Conservation (phyloP, 768 basidiomycete genomes). For the Tylopilus balloui region DNA sequence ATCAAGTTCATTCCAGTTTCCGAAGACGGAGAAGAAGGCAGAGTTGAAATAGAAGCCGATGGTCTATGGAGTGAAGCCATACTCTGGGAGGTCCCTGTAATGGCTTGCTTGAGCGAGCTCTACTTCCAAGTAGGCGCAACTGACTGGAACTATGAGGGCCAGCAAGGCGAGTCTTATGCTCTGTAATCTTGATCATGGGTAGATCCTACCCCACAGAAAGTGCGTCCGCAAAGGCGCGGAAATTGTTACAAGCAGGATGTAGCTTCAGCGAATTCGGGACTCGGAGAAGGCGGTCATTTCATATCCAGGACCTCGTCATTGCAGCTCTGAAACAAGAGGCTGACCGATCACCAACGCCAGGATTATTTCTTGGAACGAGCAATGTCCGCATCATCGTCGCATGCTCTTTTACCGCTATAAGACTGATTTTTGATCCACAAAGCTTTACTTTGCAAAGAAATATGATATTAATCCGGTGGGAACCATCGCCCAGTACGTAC, state of each 20-base stretch:
- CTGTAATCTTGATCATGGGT: background rate
- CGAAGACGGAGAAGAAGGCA: constrained; percentile 48
- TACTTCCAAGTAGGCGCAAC: constrained; percentile 74
- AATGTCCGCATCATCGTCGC: constrained; percentile 53
- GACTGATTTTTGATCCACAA: background rate
- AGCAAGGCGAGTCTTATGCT: constrained; percentile 51
- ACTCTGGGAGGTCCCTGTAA: constrained; percentile 93
- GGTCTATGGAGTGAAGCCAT: constrained; percentile 85
- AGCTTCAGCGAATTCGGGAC: constrained; percentile 85
- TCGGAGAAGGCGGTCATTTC: constrained; percentile 68
- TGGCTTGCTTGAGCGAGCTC: constrained; percentile 87
- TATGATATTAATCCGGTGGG: constrained; percentile 65
- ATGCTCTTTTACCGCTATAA: background rate
- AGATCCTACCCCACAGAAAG: constrained; percentile 41
- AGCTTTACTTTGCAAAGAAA: constrained; percentile 85
- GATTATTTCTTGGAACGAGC: constrained; percentile 67
- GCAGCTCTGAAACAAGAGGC: constrained; percentile 62
- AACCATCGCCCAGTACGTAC: constrained; percentile 79
- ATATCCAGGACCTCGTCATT: constrained; percentile 75
- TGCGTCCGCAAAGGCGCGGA: constrained; percentile 67
- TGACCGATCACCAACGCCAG: constrained; percentile 43
- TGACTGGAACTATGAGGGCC: constrained; percentile 84
- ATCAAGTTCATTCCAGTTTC: constrained; percentile 59
- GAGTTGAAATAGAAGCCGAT: constrained; percentile 63
- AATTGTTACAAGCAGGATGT: constrained; percentile 61